Evolutionary conservation across 495 filamentous ascomycete genomes (phyloP).

Genomic region (Acidomyces sp.): DNA sequence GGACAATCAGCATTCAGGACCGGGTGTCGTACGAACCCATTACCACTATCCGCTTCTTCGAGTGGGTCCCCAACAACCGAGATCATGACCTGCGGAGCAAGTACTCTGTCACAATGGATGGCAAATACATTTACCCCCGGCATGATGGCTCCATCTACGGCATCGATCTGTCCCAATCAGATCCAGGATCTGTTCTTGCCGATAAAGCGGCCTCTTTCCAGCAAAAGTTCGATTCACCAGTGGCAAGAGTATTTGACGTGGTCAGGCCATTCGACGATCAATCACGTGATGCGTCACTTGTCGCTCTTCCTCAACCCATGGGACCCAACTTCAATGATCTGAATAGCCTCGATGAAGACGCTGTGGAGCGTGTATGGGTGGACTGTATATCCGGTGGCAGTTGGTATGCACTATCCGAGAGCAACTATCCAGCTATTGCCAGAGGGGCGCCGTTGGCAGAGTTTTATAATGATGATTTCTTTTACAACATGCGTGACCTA

Average conservation of each 20-base stretch:
- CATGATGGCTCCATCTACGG: slow-evolving; percentile 81
- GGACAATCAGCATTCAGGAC: slow-evolving; percentile 72
- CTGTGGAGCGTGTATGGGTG: slow-evolving; percentile 61
- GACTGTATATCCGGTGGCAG: slow-evolving; percentile 72
- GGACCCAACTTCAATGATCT: slow-evolving; percentile 47
- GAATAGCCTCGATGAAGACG: slow-evolving; percentile 41
- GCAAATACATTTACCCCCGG: slow-evolving; percentile 74
- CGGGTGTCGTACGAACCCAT: slow-evolving; percentile 61
- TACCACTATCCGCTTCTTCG: slow-evolving; percentile 82
- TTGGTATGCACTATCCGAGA: slow-evolving; percentile 91
- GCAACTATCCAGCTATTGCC: slow-evolving; percentile 68
- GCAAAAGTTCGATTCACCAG: slow-evolving; percentile 64
- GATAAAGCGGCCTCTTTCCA: slow-evolving; percentile 39
- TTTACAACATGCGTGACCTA: slow-evolving; percentile 1
- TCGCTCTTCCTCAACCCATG: slow-evolving; percentile 75
- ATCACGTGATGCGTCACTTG: slow-evolving; percentile 47
- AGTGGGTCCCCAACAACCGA: slow-evolving; percentile 88
- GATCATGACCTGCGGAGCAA: slow-evolving; percentile 79
- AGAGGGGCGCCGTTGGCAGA: slow-evolving; percentile 52
- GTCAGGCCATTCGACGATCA: slow-evolving; percentile 51
- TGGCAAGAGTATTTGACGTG: slow-evolving; percentile 84
- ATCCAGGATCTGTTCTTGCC: slow-evolving; percentile 16
- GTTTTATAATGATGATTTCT: slow-evolving; percentile 38
- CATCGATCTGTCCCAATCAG: slow-evolving; percentile 49
- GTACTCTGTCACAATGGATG: slow-evolving; percentile 66